Evolutionary conservation across 2,329 filamentous ascomycete species (phyloP), one percentile per base, ranked within the genome.

Genomic region (Sporothrix pallida): DNA sequence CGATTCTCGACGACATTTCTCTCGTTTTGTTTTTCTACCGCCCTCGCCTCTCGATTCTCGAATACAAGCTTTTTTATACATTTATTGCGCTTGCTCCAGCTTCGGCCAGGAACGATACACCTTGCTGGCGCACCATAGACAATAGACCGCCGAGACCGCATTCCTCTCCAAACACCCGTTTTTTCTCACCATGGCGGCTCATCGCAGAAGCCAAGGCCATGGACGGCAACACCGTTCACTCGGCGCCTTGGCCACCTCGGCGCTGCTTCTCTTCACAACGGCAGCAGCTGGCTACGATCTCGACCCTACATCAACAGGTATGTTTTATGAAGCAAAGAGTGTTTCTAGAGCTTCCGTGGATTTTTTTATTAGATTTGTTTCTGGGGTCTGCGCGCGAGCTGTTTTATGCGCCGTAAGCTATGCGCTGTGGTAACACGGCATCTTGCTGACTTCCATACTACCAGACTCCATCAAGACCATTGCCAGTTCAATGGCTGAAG

Each of bases 391-490:
- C 10, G 15, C 15, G 20, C 37, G 52, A 26, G 50, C 17, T 54
- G 20, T 37, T 37, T 37, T 37, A 37, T 37, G 31, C 4, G 31
- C 31, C 31, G 7, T 37, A 37, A 37, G 54, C 31, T 37, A 20
- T 15, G 37, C 44, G 26, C 46, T 52, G 13, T 42, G 20, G 63
- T 73, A 17, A 54, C 58, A 67, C 68, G 17, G 56, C 44, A 52
- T 56, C 5, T 6, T 71, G 26, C 46, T 70, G 62, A 65, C 58
- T 6, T 3, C 67, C 13, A 4, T 9, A 23, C 70, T 73, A 3
- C 31, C 75, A 89, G 87, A 83, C 46, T 88, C 86, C 1, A 81
- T 88, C 75, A 85, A 82, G 75, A 78, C 81, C 42, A 81, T 85
- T 8, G 83, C 88, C 13, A 84, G 84, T 74, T 80, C 83, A 50